Conservation (phyloP, 441 rosid genomes). For the Sinapis alba region DNA sequence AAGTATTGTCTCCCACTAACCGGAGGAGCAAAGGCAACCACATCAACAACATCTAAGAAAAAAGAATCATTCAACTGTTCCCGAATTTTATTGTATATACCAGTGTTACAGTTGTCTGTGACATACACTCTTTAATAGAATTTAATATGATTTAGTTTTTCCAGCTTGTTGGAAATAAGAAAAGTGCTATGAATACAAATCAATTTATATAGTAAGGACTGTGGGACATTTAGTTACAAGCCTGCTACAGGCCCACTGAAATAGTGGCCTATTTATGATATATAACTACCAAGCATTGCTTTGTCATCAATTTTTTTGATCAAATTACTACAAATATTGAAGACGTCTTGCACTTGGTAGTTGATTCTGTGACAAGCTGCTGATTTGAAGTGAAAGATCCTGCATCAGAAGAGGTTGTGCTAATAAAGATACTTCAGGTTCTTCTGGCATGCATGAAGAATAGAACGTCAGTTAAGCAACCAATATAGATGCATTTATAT, state of each 20-base stretch:
- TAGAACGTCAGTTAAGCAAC: slow-evolving; percentile 62
- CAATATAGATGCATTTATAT: no score
- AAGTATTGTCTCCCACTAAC: slow-evolving; percentile 42
- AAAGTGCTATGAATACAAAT: background rate
- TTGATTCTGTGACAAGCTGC: slow-evolving; percentile 79
- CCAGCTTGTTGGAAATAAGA: background rate
- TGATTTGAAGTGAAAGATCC: slow-evolving; percentile 79
- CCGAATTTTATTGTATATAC: background rate
- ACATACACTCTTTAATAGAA: background rate
- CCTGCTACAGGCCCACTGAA: slow-evolving; percentile 20
- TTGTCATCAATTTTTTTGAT: slow-evolving; percentile 68
- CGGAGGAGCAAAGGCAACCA: slow-evolving; percentile 29
- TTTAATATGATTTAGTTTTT: background rate
- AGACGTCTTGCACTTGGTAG: slow-evolving; percentile 70
- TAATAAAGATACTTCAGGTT: slow-evolving; percentile 82
- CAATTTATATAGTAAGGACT: background rate
- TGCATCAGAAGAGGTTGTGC: slow-evolving; percentile 79
- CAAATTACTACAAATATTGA: slow-evolving; percentile 67
- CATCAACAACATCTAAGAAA: slow-evolving; percentile 28
- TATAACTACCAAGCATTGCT: slow-evolving; percentile 56
- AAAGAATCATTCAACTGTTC: slow-evolving; percentile 15
- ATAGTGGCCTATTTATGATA: background rate
- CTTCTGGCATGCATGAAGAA: slow-evolving; percentile 77
- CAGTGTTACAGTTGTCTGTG: slow-evolving; percentile 20
- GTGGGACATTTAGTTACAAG: background rate